Evolutionary conservation across 352 stramenopile genomes (phyloP).

Genomic region (Paralagenidium karlingii): DNA sequence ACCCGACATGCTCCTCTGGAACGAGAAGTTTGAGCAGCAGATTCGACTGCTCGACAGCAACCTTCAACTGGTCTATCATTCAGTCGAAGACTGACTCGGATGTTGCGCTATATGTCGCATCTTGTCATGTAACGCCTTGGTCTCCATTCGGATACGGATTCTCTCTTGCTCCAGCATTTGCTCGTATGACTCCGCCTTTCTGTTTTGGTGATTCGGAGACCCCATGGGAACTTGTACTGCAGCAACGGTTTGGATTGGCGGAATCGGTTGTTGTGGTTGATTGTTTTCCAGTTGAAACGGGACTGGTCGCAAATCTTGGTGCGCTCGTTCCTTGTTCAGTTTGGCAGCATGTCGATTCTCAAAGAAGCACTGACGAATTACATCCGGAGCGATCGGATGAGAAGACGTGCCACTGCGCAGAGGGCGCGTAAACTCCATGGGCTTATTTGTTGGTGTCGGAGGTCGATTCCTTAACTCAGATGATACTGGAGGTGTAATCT

Average conservation of each 20-base stretch:
- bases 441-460: no score
- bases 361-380: conserved; percentile 7
- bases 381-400: no score
- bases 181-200: conserved; percentile 22
- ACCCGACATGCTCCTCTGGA: no score
- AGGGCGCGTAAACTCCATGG: no score
- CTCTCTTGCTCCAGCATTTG: conserved; percentile 26
- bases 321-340: conserved; percentile 12
- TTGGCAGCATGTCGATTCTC: conserved; percentile 14
- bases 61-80: no score
- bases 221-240: not conserved
- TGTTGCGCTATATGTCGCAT: no score
- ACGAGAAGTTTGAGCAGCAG: no score
- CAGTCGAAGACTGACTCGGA: no score
- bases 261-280: not conserved
- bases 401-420: no score
- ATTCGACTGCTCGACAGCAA: no score
- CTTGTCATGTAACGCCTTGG: conserved; percentile 34
- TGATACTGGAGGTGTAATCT: no score
- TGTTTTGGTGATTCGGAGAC: not conserved
- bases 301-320: conserved; percentile 7
- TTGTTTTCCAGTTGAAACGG: not conserved
- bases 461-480: no score
- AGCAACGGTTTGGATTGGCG: not conserved
- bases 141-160: conserved; percentile 24